A percentile compares a stretch with the other conserved stretches of the same genome.
phyloP scores from a whole-genome alignment of 129 eudicot genomes.

The Kitagawia praeruptora region DNA sequence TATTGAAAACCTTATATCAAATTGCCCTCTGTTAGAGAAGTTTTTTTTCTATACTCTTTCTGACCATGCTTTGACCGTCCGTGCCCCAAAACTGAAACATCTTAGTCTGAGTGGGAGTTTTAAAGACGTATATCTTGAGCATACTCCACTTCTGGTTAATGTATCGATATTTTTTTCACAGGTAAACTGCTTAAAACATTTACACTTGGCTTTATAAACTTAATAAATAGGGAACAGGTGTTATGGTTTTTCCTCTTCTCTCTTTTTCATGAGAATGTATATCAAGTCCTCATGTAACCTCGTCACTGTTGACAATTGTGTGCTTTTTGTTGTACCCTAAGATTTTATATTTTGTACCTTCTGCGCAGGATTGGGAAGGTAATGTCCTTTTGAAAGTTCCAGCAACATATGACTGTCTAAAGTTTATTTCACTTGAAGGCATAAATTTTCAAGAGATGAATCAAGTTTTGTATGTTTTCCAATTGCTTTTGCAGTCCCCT shows the following conservation, averaged over 20 bases:
- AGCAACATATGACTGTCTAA: not conserved
- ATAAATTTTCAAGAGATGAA: not conserved
- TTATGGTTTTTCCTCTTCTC: not conserved
- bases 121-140: not conserved
- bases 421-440: not conserved
- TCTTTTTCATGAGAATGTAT: too few relatives aligned
- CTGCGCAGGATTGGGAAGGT: not conserved
- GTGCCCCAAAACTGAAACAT: not conserved
- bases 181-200: not conserved
- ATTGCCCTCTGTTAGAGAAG: not conserved
- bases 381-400: not conserved
- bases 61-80: not conserved
- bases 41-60: too few relatives aligned
- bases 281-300: too few relatives aligned
- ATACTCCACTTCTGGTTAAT: not conserved
- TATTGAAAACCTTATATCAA: not conserved
- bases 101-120: not conserved
- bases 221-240: not conserved
- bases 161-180: not conserved
- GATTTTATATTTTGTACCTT: not conserved
- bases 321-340: not conserved
- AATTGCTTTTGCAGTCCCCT: not conserved
- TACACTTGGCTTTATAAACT: not conserved
- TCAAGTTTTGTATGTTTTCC: not conserved
- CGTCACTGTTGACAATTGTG: too few relatives aligned